phyloP scores from a whole-genome alignment of 768 basidiomycete genomes.

The Agrocybe pediades region DNA sequence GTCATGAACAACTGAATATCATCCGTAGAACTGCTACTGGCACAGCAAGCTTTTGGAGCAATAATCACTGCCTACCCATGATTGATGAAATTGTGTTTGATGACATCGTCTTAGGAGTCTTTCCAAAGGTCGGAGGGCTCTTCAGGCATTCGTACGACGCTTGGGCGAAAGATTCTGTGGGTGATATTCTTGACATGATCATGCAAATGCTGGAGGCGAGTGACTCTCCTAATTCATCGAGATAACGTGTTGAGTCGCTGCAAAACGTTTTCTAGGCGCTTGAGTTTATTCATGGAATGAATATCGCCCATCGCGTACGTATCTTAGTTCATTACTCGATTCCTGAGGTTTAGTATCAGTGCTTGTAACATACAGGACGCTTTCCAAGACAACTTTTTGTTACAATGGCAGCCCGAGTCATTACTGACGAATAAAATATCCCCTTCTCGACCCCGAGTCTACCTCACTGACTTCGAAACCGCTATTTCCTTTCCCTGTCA shows the following conservation, averaged over 20 bases:
- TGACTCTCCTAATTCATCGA: not conserved
- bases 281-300: slow-evolving; percentile 22
- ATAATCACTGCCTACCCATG: slow-evolving; percentile 31
- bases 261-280: slow-evolving; percentile 13
- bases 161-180: slow-evolving; percentile 30
- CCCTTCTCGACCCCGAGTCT: slow-evolving; percentile 28
- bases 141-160: slow-evolving; percentile 9
- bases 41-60: slow-evolving; percentile 7
- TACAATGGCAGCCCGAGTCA: slow-evolving; percentile 33
- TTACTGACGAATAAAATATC: slow-evolving; percentile 13
- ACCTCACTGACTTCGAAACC: slow-evolving; percentile 33
- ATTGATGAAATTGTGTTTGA: slow-evolving; percentile 24
- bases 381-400: slow-evolving; percentile 30
- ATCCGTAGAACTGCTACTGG: slow-evolving; percentile 21
- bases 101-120: slow-evolving; percentile 28
- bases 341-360: too few relatives aligned
- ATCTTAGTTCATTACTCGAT: not conserved
- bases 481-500: slow-evolving; percentile 27
- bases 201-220: slow-evolving; percentile 30
- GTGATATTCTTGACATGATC: slow-evolving; percentile 30
- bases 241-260: not conserved
- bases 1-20: slow-evolving; percentile 24
- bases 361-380: slow-evolving; percentile 23
- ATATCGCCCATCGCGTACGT: slow-evolving; percentile 30
- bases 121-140: slow-evolving; percentile 25